These are phyloP conservation scores for Sugiyamaella novakii DNA, from an alignment of 1,139 yeast species.

Conservation along the genomic window DNA sequence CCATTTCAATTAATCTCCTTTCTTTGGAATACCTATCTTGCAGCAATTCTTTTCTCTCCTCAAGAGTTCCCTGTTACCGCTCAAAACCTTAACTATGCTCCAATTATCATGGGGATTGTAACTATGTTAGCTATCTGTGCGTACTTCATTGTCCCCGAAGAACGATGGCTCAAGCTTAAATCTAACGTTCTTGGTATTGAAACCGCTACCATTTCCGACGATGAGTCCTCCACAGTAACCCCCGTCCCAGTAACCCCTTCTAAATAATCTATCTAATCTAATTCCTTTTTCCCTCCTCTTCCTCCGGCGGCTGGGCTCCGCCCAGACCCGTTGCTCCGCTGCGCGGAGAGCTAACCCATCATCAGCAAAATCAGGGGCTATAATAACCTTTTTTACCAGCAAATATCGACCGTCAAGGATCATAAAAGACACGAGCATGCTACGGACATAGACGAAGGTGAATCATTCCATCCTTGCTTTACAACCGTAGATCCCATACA, in stretches of 20 bases:
- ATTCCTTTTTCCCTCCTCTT: background rate
- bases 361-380: no score
- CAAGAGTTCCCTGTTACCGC: conserved; percentile 62
- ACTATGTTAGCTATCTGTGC: conserved; percentile 55
- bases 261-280: no score
- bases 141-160: conserved; percentile 47
- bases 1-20: conserved; percentile 47
- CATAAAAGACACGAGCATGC: no score
- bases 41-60: conserved; percentile 70
- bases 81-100: conserved; percentile 68
- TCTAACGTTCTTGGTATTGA: conserved; percentile 13
- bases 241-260: no score
- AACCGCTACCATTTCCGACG: background rate
- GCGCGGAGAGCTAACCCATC: background rate
- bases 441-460: no score
- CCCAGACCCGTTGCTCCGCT: conserved; percentile 3
- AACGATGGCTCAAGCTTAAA: conserved; percentile 31
- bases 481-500: no score
- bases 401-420: no score
- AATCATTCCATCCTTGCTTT: no score
- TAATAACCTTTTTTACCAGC: no score
- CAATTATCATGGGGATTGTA: conserved; percentile 63
- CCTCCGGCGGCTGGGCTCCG: conserved; percentile 1
- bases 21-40: conserved; percentile 60
- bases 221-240: no score